A percentile compares a stretch with the other conserved stretches of the same genome.
Evolutionary conservation across 306 rosid genomes (phyloP).

Genomic region (Rosa persica): DNA sequence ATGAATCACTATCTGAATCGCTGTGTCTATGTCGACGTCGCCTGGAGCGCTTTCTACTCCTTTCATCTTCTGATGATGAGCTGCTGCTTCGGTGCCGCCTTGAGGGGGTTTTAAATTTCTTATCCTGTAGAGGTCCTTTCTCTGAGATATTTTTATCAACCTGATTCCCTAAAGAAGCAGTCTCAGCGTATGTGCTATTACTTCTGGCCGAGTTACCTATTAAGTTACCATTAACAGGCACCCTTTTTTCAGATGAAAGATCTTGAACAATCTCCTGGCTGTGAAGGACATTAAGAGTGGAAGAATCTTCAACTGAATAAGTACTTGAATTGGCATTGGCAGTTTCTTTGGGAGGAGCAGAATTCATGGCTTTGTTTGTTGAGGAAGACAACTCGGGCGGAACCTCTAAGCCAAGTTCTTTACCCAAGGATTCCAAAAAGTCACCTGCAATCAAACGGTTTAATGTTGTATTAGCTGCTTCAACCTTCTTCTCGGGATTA

Average conservation of each 20-base stretch:
- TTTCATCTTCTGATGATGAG: slow-evolving; percentile 60
- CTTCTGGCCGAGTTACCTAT: slow-evolving; percentile 40
- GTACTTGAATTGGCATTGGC: slow-evolving; percentile 31
- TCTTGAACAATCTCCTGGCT: slow-evolving; percentile 32
- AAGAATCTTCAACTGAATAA: slow-evolving; percentile 29
- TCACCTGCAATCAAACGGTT: slow-evolving; percentile 93
- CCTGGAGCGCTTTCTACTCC: slow-evolving; percentile 59
- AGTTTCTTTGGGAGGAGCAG: slow-evolving; percentile 43
- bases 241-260: slow-evolving; percentile 34
- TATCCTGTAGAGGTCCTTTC: slow-evolving; percentile 33
- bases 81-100: slow-evolving; percentile 37
- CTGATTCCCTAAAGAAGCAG: slow-evolving; percentile 32
- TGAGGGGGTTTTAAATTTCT: slow-evolving; percentile 37
- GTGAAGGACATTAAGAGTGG: slow-evolving; percentile 31
- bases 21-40: slow-evolving; percentile 46
- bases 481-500: slow-evolving; percentile 78
- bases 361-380: slow-evolving; percentile 36
- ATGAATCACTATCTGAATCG: slow-evolving; percentile 55
- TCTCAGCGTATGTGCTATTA: slow-evolving; percentile 33
- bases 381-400: slow-evolving; percentile 73
- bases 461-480: slow-evolving; percentile 77
- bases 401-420: slow-evolving; percentile 90
- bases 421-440: slow-evolving; percentile 93
- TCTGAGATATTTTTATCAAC: slow-evolving; percentile 27
- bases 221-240: slow-evolving; percentile 34